Conservation (phyloP, 2,329 filamentous ascomycete genomes). For the Phialocephala sp. region DNA sequence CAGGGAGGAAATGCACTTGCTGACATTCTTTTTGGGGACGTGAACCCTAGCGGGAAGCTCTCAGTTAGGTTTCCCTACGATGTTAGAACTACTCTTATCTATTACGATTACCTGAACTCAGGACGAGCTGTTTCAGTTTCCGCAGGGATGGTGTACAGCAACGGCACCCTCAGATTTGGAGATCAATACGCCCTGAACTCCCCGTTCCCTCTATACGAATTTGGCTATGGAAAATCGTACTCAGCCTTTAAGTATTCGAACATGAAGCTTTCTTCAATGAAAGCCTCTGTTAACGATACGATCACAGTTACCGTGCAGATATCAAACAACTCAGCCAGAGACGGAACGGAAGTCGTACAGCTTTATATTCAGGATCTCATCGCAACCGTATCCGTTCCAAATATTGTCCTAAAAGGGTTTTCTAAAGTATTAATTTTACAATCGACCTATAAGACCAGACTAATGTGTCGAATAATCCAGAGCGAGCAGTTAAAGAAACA, state of each 20-base stretch:
- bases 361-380: conserved; percentile 59
- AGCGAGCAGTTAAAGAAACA: too few relatives aligned
- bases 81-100: conserved; percentile 70
- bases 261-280: conserved; percentile 51
- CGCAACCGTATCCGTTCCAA: conserved; percentile 66
- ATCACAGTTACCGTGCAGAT: conserved; percentile 56
- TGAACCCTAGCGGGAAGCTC: conserved; percentile 72
- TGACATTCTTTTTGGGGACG: conserved; percentile 78
- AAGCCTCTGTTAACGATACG: conserved; percentile 53
- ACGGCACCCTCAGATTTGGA: conserved; percentile 77
- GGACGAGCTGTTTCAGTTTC: conserved; percentile 75
- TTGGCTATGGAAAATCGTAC: conserved; percentile 81
- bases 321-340: conserved; percentile 61
- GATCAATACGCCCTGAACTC: conserved; percentile 85
- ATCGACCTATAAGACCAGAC: too few relatives aligned
- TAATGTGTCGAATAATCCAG: too few relatives aligned
- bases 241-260: conserved; percentile 62
- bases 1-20: conserved; percentile 83
- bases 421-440: conserved; percentile 69
- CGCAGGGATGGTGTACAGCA: conserved; percentile 75
- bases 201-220: conserved; percentile 80
- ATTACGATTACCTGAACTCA: conserved; percentile 75
- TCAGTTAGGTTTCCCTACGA: conserved; percentile 74
- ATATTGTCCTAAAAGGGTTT: conserved; percentile 71
- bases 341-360: conserved; percentile 61